phyloP scores from a whole-genome alignment of 495 filamentous ascomycete genomes.

The Lophium mytilinum region DNA sequence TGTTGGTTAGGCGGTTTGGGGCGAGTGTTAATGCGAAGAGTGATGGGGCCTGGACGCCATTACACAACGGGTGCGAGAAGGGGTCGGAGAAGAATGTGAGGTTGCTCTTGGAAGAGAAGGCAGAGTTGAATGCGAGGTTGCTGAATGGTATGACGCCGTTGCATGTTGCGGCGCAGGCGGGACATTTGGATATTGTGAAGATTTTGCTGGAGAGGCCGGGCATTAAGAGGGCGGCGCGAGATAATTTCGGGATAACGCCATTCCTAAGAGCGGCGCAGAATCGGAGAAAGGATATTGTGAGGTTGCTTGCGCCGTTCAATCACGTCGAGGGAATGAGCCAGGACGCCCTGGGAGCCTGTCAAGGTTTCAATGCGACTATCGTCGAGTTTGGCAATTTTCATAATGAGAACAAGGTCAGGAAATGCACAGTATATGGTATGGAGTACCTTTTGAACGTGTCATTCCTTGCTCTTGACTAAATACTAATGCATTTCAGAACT shows the following conservation, averaged over 20 bases:
- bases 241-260: constrained; percentile 46
- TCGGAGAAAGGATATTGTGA: constrained; percentile 50
- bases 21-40: constrained; percentile 49
- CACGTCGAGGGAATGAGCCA: constrained; percentile 51
- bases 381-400: constrained; percentile 63
- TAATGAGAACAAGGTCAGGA: constrained; percentile 48
- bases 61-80: constrained; percentile 56
- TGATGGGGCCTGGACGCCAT: constrained; percentile 55
- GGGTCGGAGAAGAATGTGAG: constrained; percentile 44
- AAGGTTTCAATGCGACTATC: constrained; percentile 57
- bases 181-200: constrained; percentile 23
- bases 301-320: constrained; percentile 52
- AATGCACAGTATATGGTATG: constrained; percentile 8
- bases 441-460: background rate
- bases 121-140: constrained; percentile 42
- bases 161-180: constrained; percentile 24
- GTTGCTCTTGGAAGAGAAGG: constrained; percentile 43
- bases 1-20: constrained; percentile 42
- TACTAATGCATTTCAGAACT: constrained; percentile 41
- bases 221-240: constrained; percentile 38
- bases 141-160: constrained; percentile 27
- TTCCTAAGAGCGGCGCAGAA: constrained; percentile 55
- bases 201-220: constrained; percentile 22
- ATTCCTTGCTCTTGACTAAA: no score
- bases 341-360: constrained; percentile 49